These are phyloP conservation scores for Wickerhamomyces sp. DNA, from an alignment of 1,139 yeast genomes.

Conservation along the genomic window DNA sequence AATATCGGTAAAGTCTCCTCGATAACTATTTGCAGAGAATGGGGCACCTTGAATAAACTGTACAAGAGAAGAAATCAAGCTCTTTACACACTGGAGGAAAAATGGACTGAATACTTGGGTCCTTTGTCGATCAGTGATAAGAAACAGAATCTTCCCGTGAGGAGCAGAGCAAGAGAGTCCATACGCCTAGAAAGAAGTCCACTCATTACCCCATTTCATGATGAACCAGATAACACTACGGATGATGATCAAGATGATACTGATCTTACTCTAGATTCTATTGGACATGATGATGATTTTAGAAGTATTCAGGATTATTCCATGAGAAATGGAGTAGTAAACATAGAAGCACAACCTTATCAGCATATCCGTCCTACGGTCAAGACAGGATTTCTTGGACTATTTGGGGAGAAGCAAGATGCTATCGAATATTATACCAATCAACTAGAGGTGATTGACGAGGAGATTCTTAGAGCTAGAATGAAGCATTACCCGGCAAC, in stretches of 20 bases:
- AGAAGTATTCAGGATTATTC: conserved; percentile 26
- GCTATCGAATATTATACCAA: conserved; percentile 61
- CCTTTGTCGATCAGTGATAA: conserved; percentile 16
- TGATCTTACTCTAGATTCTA: conserved; percentile 13
- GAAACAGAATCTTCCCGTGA: conserved; percentile 17
- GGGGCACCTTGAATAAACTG: conserved; percentile 67
- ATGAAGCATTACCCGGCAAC: conserved; percentile 61
- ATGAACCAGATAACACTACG: conserved; percentile 9
- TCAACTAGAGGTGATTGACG: conserved; percentile 53
- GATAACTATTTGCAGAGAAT: conserved; percentile 76
- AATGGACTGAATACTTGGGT: conserved; percentile 60
- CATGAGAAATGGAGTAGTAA: conserved; percentile 18
- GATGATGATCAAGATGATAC: conserved; percentile 20
- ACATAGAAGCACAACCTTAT: conserved; percentile 24
- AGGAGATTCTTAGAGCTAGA: conserved; percentile 55
- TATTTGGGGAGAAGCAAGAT: conserved; percentile 54
- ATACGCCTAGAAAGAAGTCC: conserved; percentile 24
- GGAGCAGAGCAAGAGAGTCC: conserved; percentile 21
- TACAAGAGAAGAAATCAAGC: conserved; percentile 54
- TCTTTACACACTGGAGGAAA: conserved; percentile 55
- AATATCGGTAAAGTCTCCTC: conserved; percentile 78
- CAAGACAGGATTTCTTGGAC: conserved; percentile 45
- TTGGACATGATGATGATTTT: conserved; percentile 14
- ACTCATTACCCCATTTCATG: conserved; percentile 16
- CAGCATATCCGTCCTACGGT: conserved; percentile 46